phyloP scores from a whole-genome alignment of 2,329 filamentous ascomycete species.

The Aspergillus tamarii region DNA sequence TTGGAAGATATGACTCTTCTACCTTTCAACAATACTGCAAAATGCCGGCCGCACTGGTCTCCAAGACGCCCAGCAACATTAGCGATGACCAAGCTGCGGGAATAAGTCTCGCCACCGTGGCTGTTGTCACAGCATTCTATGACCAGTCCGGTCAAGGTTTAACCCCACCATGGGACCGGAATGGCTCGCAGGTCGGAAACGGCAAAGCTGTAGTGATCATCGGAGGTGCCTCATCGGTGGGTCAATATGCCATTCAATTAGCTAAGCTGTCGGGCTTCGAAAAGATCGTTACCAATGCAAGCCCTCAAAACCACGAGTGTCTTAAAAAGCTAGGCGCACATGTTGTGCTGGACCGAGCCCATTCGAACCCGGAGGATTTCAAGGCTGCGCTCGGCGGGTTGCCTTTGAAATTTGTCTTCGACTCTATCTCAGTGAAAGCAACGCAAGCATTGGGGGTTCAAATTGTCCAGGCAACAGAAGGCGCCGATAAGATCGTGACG shows the following conservation, averaged over 20 bases:
- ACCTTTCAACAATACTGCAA: constrained; percentile 46
- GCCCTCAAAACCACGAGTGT: constrained; percentile 27
- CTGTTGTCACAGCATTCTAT: constrained; percentile 24
- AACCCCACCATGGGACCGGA: constrained; percentile 33
- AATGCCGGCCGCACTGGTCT: constrained; percentile 36
- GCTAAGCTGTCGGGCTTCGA: constrained; percentile 38
- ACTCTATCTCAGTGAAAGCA: constrained; percentile 32
- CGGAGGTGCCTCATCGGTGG: constrained; percentile 40
- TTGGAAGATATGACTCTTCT: constrained; percentile 31
- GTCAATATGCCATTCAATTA: constrained; percentile 40
- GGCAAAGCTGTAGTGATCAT: constrained; percentile 30
- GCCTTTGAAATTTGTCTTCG: constrained; percentile 35
- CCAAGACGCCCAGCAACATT: constrained; percentile 34
- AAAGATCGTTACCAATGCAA: constrained; percentile 38
- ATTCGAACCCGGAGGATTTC: constrained; percentile 26
- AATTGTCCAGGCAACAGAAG: constrained; percentile 24
- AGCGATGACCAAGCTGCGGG: constrained; percentile 36
- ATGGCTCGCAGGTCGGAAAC: constrained; percentile 24
- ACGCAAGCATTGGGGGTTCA: constrained; percentile 37
- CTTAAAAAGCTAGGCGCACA: constrained; percentile 28
- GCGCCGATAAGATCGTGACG: constrained; percentile 17
- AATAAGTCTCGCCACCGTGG: constrained; percentile 25
- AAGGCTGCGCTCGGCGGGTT: constrained; percentile 27
- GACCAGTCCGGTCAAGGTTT: constrained; percentile 26
- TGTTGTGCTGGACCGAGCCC: constrained; percentile 30